Evolutionary conservation across 1,284 basidiomycete species (phyloP), one percentile per base, ranked within the genome.

Genomic region (Cutaneotrichosporon curvatum): DNA sequence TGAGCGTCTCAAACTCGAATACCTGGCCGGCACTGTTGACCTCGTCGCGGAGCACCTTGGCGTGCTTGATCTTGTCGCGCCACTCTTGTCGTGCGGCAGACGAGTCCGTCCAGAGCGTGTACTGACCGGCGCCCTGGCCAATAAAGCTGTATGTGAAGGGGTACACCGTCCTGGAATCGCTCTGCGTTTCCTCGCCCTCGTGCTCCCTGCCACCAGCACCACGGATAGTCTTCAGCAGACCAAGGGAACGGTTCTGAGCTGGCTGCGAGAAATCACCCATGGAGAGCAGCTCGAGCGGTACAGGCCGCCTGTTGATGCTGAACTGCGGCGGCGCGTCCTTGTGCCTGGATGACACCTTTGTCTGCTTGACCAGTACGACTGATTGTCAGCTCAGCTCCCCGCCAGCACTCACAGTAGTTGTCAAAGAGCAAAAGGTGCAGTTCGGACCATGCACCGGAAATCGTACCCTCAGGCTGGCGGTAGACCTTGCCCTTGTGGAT

Each of bases 11-110:
- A 55, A 89, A 79, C 69, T 91, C 88, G 59, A 94, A 91, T 25
- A 89, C 71, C 74, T 88, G 90, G 71, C 88, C 90, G 25, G 83
- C 84, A 57, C 95, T 91, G 60, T 92, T 86, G 33, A 94, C 86
- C 25, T 85, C 84, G 59, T 80, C 80, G 30, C 91, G 81, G 53
- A 95, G 66, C 4, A 84, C 85, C 44, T 89, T 80, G 8, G 90
- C 90, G 68, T 94, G 87, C 51, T 88, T 82, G 11, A 97, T 72
- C 71, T 88, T 91, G 59, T 81, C 76, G 63, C 85, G 84, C 95
- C 95, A 99, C 51, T 91, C 87, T 14, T 74, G 65, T 2, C 92
- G 80, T 3, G 78, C 77, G n/a, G 80, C 77, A 8, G 79, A 74
- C 1, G 83, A 81, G 51, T 96, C 89, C 1, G 89, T 84, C 69